Conservation (phyloP, 176 grass and related monocot species). For the bread wheat (Triticum aestivum) region IWGSC_CS_RefSeq_v2.1 NC_057795.1:551902233-551902732, state of each 20-base stretch:
- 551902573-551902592: slow-evolving; percentile 52
- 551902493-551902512: not conserved
- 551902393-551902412: slow-evolving; percentile 29
- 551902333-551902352: slow-evolving; percentile 39
- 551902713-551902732: not conserved
- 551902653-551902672: not conserved
- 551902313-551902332: not conserved
- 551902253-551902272: not conserved
- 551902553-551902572: slow-evolving; percentile 16
- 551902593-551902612: slow-evolving; percentile 67
- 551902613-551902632: slow-evolving; percentile 48
- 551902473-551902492: slow-evolving; percentile 7
- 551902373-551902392: not conserved
- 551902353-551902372: slow-evolving; percentile 46
- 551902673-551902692: not conserved
- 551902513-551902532: not conserved
- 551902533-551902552: not conserved
- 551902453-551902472: slow-evolving; percentile 19
- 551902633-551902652: slow-evolving; percentile 35
- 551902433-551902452: slow-evolving; percentile 57
- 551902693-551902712: slow-evolving; percentile 2
- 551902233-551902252: too few relatives aligned
- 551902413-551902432: slow-evolving; percentile 56
- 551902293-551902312: not conserved
- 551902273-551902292: not conserved